A percentile compares a stretch with the other conserved stretches of the same genome.
Conservation (phyloP, 441 rosid species). For the Syzygium malaccense region DNA sequence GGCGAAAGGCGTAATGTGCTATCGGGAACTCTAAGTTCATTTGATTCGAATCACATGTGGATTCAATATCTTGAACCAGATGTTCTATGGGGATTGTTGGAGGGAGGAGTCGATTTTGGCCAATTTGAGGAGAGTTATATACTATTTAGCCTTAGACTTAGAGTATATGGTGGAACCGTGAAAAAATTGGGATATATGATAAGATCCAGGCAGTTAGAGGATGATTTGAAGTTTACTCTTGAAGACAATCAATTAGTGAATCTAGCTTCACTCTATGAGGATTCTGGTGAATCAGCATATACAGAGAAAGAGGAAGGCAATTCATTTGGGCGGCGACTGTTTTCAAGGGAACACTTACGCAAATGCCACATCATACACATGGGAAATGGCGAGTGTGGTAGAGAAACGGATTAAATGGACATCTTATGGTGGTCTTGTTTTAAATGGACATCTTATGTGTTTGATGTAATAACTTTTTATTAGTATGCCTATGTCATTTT, state of each 20-base stretch:
- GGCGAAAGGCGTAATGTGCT: too few relatives aligned
- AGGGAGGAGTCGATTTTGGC: not conserved
- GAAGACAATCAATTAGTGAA: too few relatives aligned
- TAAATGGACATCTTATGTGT: too few relatives aligned
- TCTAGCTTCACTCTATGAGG: not conserved
- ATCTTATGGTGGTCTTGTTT: not conserved
- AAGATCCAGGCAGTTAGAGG: not conserved
- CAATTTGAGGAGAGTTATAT: not conserved
- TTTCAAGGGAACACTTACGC: not conserved
- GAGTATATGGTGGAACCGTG: not conserved
- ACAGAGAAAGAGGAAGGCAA: too few relatives aligned
- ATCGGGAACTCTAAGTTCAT: too few relatives aligned
- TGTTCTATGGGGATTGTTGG: too few relatives aligned
- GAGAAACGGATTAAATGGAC: not conserved
- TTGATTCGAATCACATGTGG: too few relatives aligned
- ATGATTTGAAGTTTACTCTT: not conserved
- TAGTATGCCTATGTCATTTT: not conserved
- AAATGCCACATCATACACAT: not conserved
- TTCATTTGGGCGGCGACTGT: too few relatives aligned
- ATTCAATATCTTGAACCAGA: too few relatives aligned
- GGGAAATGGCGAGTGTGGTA: too few relatives aligned
- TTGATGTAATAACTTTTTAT: not conserved
- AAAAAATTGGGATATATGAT: not conserved
- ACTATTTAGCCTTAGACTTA: fast-evolving
- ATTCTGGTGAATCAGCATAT: too few relatives aligned